Evolutionary conservation across 2,329 filamentous ascomycete species (phyloP).

Genomic region (Fusarium sp.): DNA sequence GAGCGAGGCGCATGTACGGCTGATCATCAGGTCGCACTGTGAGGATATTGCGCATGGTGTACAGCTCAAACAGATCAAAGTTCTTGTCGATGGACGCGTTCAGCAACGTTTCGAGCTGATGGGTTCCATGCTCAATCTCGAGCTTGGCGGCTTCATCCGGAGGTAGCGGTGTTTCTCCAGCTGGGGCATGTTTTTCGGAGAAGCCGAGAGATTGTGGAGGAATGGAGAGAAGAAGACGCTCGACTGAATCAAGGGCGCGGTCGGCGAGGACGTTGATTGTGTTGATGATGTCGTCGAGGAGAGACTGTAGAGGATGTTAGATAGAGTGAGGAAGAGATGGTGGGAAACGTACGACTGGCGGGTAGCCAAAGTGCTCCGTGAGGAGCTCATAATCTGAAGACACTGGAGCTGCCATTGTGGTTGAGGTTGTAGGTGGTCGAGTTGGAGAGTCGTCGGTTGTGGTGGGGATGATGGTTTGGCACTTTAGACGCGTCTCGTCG

Average conservation of each 20-base stretch:
- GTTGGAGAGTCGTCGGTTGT: slow-evolving; percentile 4
- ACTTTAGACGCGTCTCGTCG: slow-evolving; percentile 34
- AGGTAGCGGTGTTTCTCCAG: slow-evolving; percentile 48
- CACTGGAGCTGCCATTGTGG: slow-evolving; percentile 49
- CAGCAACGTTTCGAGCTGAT: slow-evolving; percentile 85
- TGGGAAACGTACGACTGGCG: slow-evolving; percentile 78
- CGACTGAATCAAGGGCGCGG: slow-evolving; percentile 87
- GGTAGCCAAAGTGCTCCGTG: slow-evolving; percentile 96
- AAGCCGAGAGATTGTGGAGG: slow-evolving; percentile 87
- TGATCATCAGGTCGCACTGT: slow-evolving; percentile 76
- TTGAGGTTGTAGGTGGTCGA: slow-evolving; percentile 7
- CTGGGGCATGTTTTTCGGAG: slow-evolving; percentile 60
- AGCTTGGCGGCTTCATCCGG: slow-evolving; percentile 57
- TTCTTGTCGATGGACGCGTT: slow-evolving; percentile 86
- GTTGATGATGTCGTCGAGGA: slow-evolving; percentile 99
- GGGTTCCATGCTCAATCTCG: slow-evolving; percentile 90
- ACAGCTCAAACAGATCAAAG: slow-evolving; percentile 90
- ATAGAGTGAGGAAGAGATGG: background rate
- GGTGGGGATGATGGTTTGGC: background rate
- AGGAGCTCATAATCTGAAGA: slow-evolving; percentile 74
- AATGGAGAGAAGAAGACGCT: slow-evolving; percentile 80
- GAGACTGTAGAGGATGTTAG: slow-evolving; percentile 66
- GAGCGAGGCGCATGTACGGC: slow-evolving; percentile 82
- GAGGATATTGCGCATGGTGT: slow-evolving; percentile 87
- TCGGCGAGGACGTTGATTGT: slow-evolving; percentile 94